These are phyloP conservation scores for Ammopiptanthus mongolicus DNA, from an alignment of 306 rosid species.

Conservation along the genomic window DNA sequence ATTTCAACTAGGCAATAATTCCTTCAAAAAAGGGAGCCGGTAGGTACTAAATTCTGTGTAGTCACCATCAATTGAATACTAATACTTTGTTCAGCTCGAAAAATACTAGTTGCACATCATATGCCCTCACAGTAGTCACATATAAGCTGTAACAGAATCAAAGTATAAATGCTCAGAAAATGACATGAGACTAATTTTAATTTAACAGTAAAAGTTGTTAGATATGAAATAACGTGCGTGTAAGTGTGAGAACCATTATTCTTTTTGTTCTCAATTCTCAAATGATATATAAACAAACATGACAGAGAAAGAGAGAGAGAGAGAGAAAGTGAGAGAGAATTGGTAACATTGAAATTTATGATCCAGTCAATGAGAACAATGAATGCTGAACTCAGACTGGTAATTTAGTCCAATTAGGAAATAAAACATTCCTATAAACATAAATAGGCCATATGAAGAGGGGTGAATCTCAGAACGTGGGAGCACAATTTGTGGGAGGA, in stretches of 20 bases:
- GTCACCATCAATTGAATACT: not conserved
- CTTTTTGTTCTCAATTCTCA: not conserved
- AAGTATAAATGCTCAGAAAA: too few species aligned
- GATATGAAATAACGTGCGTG: too few species aligned
- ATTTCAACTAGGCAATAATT: too few species aligned
- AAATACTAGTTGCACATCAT: not conserved
- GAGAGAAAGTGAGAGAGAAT: too few species aligned
- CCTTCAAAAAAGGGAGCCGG: too few species aligned
- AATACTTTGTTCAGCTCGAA: not conserved
- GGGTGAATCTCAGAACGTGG: not conserved
- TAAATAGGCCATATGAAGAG: constrained; percentile 1
- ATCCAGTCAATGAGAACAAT: constrained; percentile 34
- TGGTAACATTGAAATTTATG: constrained; percentile 27
- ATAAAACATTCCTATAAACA: constrained; percentile 16
- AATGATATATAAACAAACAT: not conserved
- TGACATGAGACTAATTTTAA: too few species aligned
- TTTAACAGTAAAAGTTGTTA: too few species aligned
- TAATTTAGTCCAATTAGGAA: constrained; percentile 22
- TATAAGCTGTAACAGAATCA: too few species aligned
- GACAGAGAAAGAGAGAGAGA: not conserved
- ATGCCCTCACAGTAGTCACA: too few species aligned
- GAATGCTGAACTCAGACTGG: constrained; percentile 28
- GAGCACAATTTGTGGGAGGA: not conserved
- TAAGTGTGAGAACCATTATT: too few species aligned
- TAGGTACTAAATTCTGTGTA: not conserved